Evolutionary conservation across 345 rosid species (phyloP).

Genomic region (Theobroma cacao): DNA sequence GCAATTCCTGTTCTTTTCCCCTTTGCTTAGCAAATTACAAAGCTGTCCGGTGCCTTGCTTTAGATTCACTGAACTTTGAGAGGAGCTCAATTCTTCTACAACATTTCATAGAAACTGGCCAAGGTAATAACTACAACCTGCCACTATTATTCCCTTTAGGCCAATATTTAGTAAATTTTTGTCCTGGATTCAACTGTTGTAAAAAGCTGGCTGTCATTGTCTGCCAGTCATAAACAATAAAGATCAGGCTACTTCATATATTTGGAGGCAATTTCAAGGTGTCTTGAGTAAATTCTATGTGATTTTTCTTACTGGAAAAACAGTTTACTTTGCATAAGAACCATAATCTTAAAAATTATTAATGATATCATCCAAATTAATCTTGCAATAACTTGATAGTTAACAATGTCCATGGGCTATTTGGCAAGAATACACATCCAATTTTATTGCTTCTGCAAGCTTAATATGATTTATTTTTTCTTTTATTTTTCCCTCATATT

Average conservation of each 20-base stretch:
- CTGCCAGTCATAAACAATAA: neutral
- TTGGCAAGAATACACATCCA: neutral
- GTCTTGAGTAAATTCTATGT: neutral
- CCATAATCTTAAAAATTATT: neutral
- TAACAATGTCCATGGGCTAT: neutral
- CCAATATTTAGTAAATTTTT: neutral
- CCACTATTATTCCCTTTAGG: conserved; percentile 1
- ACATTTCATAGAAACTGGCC: conserved; percentile 62
- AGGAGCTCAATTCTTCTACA: conserved; percentile 74
- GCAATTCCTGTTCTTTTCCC: neutral
- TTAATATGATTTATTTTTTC: neutral
- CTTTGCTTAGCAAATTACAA: conserved; percentile 68
- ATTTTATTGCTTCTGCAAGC: conserved; percentile 6
- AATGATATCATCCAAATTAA: neutral
- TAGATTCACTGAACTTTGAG: conserved; percentile 71
- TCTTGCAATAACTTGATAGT: neutral
- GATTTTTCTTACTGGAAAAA: neutral
- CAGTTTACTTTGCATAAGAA: neutral
- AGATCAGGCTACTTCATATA: neutral
- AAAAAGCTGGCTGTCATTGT: neutral
- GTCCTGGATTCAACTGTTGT: neutral
- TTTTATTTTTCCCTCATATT: neutral
- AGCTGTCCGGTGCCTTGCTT: conserved; percentile 85
- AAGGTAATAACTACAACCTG: conserved; percentile 43
- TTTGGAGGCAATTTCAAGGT: neutral